Conservation (phyloP, 2,329 filamentous ascomycete species). For the Neopestalotiopsis rosae region DNA sequence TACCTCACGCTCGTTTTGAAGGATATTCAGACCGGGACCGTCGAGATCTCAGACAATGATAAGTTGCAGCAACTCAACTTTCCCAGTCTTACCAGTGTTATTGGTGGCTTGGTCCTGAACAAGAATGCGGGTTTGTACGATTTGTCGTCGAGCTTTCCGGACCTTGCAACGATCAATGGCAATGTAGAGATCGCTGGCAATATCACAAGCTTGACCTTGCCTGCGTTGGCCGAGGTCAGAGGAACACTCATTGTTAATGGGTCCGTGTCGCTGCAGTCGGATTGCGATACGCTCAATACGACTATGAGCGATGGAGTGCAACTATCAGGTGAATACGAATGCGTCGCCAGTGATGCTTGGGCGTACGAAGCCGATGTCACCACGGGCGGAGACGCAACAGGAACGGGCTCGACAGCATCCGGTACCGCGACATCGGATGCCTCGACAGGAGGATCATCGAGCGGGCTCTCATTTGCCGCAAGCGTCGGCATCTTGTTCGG, state of each 20-base stretch:
- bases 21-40: not conserved
- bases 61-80: not conserved
- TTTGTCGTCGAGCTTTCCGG: not conserved
- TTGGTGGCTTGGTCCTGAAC: not conserved
- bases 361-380: not conserved
- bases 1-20: not conserved
- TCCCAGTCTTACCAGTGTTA: not conserved
- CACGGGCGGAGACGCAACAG: not conserved
- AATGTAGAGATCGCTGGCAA: not conserved
- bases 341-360: not conserved
- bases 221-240: not conserved
- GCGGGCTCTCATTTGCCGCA: not conserved
- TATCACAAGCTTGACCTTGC: not conserved
- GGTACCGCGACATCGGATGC: not conserved
- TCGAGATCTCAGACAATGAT: not conserved
- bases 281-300: not conserved
- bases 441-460: not conserved
- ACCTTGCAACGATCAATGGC: not conserved
- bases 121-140: not conserved
- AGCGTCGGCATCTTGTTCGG: not conserved
- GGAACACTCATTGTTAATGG: not conserved
- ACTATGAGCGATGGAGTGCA: not conserved
- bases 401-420: not conserved
- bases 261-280: not conserved
- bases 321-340: not conserved